Percentiles rank a stretch among this genome's conserved stretches.
Conservation (phyloP, 2,329 filamentous ascomycete genomes). For the Penicillium sp. region DNA sequence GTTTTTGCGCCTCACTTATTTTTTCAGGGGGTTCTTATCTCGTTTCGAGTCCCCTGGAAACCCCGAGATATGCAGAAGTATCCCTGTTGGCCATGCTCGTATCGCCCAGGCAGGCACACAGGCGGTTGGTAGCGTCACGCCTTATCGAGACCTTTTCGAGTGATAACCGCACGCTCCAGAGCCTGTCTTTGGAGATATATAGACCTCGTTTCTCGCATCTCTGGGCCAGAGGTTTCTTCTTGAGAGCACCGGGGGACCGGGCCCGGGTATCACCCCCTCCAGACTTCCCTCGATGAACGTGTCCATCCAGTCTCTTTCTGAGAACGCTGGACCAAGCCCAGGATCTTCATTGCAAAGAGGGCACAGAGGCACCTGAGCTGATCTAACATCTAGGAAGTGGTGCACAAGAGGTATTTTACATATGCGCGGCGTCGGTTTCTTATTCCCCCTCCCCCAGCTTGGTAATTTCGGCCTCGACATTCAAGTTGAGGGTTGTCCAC, state of each 20-base stretch:
- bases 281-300: too few species aligned
- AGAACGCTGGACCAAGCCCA: too few species aligned
- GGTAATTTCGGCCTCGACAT: not conserved
- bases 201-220: not conserved
- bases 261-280: too few species aligned
- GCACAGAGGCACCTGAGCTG: not conserved
- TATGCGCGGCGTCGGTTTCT: constrained; percentile 14
- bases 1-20: constrained; percentile 1
- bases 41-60: not conserved
- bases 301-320: too few species aligned
- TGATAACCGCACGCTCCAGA: constrained; percentile 18
- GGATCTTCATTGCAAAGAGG: not conserved
- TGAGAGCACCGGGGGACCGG: too few species aligned
- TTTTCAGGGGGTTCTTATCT: constrained; percentile 12
- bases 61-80: constrained; percentile 15
- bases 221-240: not conserved
- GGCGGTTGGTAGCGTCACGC: constrained; percentile 19
- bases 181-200: constrained; percentile 11
- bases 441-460: constrained; percentile 6
- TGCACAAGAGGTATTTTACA: constrained; percentile 6
- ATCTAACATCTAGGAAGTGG: not conserved
- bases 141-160: constrained; percentile 27
- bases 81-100: constrained; percentile 4
- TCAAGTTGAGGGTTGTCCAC: constrained; percentile 15
- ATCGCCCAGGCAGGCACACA: constrained; percentile 7